A percentile compares a stretch with the other conserved stretches of the same genome.
Evolutionary conservation across 805 yeast species (phyloP).

Genomic region (Aciculoconidium aculeatum): DNA sequence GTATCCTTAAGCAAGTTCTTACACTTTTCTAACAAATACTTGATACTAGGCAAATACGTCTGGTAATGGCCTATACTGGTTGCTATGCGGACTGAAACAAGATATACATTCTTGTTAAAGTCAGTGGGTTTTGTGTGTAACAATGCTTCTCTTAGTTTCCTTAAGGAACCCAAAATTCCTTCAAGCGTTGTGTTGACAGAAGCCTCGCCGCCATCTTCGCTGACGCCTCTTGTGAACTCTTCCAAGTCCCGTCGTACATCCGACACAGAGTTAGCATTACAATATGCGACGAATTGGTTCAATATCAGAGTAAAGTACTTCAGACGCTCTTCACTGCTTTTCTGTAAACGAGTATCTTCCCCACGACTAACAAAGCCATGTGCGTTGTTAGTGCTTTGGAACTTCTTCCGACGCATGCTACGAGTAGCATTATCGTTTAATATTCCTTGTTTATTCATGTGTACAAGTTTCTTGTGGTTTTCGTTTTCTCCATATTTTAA

Average conservation of each 20-base stretch:
- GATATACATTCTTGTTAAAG: slow-evolving; percentile 41
- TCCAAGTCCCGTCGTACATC: slow-evolving; percentile 2
- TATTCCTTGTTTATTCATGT: too few species aligned
- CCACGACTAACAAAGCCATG: slow-evolving; percentile 61
- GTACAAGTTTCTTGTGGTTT: too few species aligned
- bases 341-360: slow-evolving; percentile 44
- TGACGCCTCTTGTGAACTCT: neutral
- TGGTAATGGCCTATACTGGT: slow-evolving; percentile 44
- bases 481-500: too few species aligned
- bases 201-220: slow-evolving; percentile 1
- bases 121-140: slow-evolving; percentile 30
- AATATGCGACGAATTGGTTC: slow-evolving; percentile 21
- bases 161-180: slow-evolving; percentile 22
- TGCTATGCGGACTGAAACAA: slow-evolving; percentile 43
- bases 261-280: slow-evolving; percentile 17
- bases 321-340: slow-evolving; percentile 36
- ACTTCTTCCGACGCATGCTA: slow-evolving; percentile 2
- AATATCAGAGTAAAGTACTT: slow-evolving; percentile 35
- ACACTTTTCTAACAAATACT: slow-evolving; percentile 29
- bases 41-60: slow-evolving; percentile 50
- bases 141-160: slow-evolving; percentile 55
- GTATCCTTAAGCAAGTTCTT: slow-evolving; percentile 12
- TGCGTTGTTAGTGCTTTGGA: slow-evolving; percentile 11
- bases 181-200: slow-evolving; percentile 13
- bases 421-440: too few species aligned